Percentiles rank a stretch among this genome's conserved stretches.
phyloP scores from a whole-genome alignment of 2,329 filamentous ascomycete genomes.

The Alternaria triticina region DNA sequence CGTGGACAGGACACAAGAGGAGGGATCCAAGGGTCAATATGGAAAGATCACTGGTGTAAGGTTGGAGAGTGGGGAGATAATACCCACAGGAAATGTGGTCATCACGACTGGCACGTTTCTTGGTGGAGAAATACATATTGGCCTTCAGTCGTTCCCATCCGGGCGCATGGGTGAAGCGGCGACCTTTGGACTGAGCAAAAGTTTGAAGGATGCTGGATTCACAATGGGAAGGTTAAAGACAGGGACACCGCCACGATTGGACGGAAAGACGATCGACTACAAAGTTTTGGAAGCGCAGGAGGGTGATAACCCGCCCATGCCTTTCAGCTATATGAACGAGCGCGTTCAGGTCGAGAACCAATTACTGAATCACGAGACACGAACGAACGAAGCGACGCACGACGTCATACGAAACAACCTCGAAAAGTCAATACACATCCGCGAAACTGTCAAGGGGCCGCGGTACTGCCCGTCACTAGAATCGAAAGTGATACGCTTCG shows the following conservation, averaged over 20 bases:
- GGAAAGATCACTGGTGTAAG: conserved; percentile 83
- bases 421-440: conserved; percentile 95
- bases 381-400: conserved; percentile 84
- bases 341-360: conserved; percentile 80
- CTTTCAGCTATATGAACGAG: conserved; percentile 90
- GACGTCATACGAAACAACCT: conserved; percentile 85
- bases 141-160: conserved; percentile 80
- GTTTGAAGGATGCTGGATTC: conserved; percentile 86
- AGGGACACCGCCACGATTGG: conserved; percentile 88
- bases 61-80: conserved; percentile 83
- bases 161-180: conserved; percentile 94
- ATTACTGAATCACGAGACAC: conserved; percentile 82
- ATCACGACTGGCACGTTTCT: conserved; percentile 98
- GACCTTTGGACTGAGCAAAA: conserved; percentile 91
- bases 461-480: conserved; percentile 96
- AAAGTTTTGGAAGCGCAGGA: conserved; percentile 71
- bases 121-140: conserved; percentile 95
- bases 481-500: conserved; percentile 89
- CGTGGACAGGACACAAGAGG: conserved; percentile 62
- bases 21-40: conserved; percentile 57
- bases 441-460: conserved; percentile 91
- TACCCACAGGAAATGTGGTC: conserved; percentile 80
- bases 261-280: conserved; percentile 83
- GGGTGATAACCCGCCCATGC: conserved; percentile 84
- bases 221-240: conserved; percentile 91